Percentiles rank a stretch among this genome's conserved stretches.
Evolutionary conservation across 129 eudicot species (phyloP).

Genomic region (Lactuca sativa): DNA sequence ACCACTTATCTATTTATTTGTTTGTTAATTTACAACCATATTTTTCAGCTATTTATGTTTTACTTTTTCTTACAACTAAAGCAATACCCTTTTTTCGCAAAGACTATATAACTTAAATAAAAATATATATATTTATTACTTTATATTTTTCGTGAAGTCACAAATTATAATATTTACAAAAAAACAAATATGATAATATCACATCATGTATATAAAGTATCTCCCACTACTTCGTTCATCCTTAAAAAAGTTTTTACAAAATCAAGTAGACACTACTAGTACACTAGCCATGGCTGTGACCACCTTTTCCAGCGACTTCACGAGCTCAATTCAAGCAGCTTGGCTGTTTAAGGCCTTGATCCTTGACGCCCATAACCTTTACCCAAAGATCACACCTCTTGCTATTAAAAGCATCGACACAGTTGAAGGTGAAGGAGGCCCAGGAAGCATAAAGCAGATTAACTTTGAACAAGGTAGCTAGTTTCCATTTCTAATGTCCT

Average conservation of each 20-base stretch:
- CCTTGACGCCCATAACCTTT: constrained; percentile 41
- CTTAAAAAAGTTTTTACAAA: background rate
- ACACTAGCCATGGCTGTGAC: constrained; percentile 27
- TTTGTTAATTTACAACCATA: constrained; percentile 16
- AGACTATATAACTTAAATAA: too few relatives aligned
- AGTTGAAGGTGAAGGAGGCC: constrained; percentile 49
- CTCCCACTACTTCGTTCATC: background rate
- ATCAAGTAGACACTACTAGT: background rate
- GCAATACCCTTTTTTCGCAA: background rate
- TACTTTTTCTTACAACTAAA: background rate
- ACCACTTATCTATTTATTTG: constrained; percentile 8
- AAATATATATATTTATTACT: too few relatives aligned
- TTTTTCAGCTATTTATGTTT: constrained; percentile 28
- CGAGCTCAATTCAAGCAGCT: constrained; percentile 32
- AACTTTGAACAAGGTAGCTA: constrained; percentile 39
- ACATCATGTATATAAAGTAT: constrained; percentile 11
- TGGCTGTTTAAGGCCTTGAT: constrained; percentile 50
- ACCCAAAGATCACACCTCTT: constrained; percentile 43
- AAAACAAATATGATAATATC: background rate
- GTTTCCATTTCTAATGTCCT: background rate
- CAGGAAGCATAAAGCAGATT: constrained; percentile 47
- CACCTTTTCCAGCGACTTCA: constrained; percentile 34
- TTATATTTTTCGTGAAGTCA: background rate
- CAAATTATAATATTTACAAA: background rate
- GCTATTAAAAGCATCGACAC: constrained; percentile 37